Percentiles rank a stretch among this genome's conserved stretches.
These are phyloP conservation scores for Corymbia citriodora DNA, from an alignment of 441 rosid genomes.

Conservation along the genomic window DNA sequence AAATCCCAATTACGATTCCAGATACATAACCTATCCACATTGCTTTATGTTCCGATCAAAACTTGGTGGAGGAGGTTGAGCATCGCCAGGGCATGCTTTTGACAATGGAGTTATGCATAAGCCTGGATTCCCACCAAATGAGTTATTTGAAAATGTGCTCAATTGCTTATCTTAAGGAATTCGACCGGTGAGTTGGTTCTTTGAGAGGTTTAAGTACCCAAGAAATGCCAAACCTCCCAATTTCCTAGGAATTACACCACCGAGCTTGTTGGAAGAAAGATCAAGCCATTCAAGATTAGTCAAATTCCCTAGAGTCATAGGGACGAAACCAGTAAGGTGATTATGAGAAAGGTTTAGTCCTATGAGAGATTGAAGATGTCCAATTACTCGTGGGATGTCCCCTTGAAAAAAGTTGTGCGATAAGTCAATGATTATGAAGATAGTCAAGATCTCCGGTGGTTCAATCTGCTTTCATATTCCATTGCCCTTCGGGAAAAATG, in stretches of 20 bases:
- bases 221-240: neutral
- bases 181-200: neutral
- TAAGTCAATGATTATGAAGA: neutral
- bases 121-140: neutral
- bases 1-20: neutral
- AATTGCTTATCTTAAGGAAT: neutral
- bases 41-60: neutral
- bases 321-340: neutral
- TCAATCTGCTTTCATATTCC: neutral
- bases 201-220: neutral
- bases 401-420: neutral
- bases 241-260: neutral
- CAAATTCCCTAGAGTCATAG: neutral
- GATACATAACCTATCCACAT: neutral
- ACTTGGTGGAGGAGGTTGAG: neutral
- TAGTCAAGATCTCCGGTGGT: accelerated
- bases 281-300: neutral
- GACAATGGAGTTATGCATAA: neutral
- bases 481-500: accelerated
- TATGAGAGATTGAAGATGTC: neutral
- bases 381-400: neutral
- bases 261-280: neutral
- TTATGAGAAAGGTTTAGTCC: neutral
- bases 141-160: neutral
- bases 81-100: neutral